These are phyloP conservation scores for Globisporangium spinosum DNA, from an alignment of 352 stramenopile species.

Conservation along the genomic window DNA sequence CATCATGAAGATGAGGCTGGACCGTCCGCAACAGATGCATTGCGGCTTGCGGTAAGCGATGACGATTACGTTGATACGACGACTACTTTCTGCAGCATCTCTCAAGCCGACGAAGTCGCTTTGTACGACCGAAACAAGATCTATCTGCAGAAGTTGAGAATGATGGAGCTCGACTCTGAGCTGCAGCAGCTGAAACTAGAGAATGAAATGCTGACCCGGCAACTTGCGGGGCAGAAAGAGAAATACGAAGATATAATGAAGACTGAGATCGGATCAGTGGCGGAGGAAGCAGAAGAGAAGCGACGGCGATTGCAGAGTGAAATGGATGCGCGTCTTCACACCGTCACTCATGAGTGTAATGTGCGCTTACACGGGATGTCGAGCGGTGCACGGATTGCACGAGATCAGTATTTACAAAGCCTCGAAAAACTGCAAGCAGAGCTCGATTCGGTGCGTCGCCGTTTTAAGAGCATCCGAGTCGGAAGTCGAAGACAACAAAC, in stretches of 20 bases:
- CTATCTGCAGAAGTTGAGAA: conserved; percentile 42
- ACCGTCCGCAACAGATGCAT: conserved; percentile 8
- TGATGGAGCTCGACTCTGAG: conserved; percentile 61
- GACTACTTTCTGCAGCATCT: conserved; percentile 29
- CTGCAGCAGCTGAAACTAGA: conserved; percentile 66
- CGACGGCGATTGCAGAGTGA: conserved; percentile 30
- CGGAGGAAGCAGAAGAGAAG: conserved; percentile 23
- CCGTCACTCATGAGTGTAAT: conserved; percentile 31
- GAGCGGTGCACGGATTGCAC: conserved; percentile 38
- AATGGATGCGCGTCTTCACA: conserved; percentile 24
- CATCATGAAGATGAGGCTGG: conserved; percentile 3
- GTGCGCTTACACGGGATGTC: conserved; percentile 27
- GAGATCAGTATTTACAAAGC: conserved; percentile 53
- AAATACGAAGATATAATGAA: conserved; percentile 37
- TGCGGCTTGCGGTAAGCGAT: conserved; percentile 7
- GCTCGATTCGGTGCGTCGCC: conserved; percentile 27
- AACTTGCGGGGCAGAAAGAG: conserved; percentile 42
- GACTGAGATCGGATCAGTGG: conserved; percentile 21
- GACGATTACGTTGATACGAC: conserved; percentile 15
- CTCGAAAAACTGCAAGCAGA: conserved; percentile 48
- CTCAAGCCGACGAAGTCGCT: conserved; percentile 53
- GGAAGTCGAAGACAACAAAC: conserved; percentile 34
- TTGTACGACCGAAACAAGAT: conserved; percentile 56
- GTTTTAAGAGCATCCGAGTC: conserved; percentile 28
- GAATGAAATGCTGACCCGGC: conserved; percentile 63